Conservation (phyloP, 2,329 filamentous ascomycete species). For the Aspergillus novoparasiticus region DNA sequence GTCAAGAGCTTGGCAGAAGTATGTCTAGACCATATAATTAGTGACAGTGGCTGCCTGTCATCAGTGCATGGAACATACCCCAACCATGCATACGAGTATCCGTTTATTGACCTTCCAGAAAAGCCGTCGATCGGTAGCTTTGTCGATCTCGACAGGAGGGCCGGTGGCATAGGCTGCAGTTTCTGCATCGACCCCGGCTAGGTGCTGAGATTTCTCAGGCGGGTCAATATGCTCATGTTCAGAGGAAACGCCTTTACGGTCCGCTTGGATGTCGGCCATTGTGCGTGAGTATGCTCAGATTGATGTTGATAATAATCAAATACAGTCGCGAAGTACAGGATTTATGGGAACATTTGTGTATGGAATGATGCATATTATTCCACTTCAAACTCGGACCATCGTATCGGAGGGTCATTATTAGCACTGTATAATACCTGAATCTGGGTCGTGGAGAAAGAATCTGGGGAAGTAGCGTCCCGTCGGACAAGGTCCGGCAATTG, state of each 20-base stretch:
- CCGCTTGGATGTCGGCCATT: neutral
- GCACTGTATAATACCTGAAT: neutral
- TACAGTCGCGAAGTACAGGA: neutral
- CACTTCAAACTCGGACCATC: neutral
- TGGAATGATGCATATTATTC: neutral
- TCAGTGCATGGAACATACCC: neutral
- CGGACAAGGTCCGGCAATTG: neutral
- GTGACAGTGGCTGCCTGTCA: neutral
- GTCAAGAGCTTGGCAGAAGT: conserved; percentile 26
- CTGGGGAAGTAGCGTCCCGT: neutral
- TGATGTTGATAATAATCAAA: neutral
- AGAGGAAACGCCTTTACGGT: neutral
- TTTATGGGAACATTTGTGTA: neutral
- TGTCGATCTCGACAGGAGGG: conserved; percentile 13
- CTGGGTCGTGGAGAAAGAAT: neutral
- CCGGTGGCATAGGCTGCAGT: neutral
- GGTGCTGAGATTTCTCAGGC: conserved; percentile 2
- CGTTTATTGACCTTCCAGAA: conserved; percentile 23
- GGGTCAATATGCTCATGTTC: neutral
- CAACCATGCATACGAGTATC: conserved; percentile 10
- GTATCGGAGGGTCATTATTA: neutral
- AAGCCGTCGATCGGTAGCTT: conserved; percentile 19
- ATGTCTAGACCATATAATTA: conserved; percentile 10
- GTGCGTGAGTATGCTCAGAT: neutral
- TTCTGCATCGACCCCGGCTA: neutral